Base-by-base conservation (phyloP, 768 basidiomycete genomes). In the Trametes cingulata region DNA sequence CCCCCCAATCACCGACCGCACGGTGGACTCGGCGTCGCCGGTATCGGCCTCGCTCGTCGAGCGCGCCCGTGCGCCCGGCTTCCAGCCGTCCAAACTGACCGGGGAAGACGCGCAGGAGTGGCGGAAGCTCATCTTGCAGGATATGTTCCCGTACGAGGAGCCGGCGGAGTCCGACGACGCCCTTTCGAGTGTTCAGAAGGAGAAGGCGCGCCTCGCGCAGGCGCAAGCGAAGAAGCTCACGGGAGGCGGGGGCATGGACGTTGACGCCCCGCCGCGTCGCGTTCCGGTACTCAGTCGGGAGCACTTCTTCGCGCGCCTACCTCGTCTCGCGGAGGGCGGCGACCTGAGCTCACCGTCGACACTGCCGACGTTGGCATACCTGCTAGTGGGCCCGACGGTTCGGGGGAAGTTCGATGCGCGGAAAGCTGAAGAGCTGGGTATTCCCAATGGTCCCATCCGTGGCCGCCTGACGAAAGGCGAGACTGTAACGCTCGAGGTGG, bases 401-500 rank as follows among this genome's bases (percentile, higher is more conserved):
- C 72, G 81, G 20, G 85, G 85, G 0, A 92, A 90, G 71, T 96
- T 98, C 68, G 81, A 94, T 61, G 85, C 73, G 0, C 71, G 75
- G 61, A 85, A 83, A 62, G 91, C 94, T 0, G 67, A 77, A 9
- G 81, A 76, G 43, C 77, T 94, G 1, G 86, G 88, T 6, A 74
- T 98, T 2, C 81, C 82, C 3, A 68, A 69, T 1, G 89, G 91
- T 0, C 80, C 80, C 6, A 57, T 84, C 10, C 79, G 91, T n/a
- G 80, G 77, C 0, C 74, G 71, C 52, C 74, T 96, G n/a, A 80
- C 85, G 4, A 80, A 72, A 52, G 94, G 95, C 9, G 76, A 88
- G 68, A 71, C 78, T 0, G 77, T 95, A 37, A 84, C 81, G 0
- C 78, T 88, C 54, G 75, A 75, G 25, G 79, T 83, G 3, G 73